Evolutionary conservation across 2,329 filamentous ascomycete genomes (phyloP).

Genomic region (Aspergillus viridinutans): DNA sequence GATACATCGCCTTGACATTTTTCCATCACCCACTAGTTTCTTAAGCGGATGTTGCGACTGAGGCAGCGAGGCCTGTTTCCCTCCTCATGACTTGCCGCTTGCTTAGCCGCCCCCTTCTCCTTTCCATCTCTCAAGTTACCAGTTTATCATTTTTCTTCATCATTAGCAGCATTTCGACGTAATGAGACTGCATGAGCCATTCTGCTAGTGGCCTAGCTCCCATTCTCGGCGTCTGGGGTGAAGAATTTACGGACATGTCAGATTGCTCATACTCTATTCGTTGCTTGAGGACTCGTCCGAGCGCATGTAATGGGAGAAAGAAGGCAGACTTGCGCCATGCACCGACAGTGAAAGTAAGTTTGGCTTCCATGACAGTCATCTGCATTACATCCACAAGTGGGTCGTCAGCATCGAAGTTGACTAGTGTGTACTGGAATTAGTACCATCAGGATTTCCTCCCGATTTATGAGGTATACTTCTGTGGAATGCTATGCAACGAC

Average conservation of each 20-base stretch:
- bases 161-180: neutral
- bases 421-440: neutral
- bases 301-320: neutral
- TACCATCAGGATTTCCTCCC: neutral
- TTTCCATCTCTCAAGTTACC: neutral
- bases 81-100: neutral
- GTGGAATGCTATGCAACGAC: conserved; percentile 8
- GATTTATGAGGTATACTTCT: neutral
- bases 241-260: neutral
- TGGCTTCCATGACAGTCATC: neutral
- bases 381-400: neutral
- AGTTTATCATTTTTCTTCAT: neutral
- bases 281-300: neutral
- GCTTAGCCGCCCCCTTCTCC: neutral
- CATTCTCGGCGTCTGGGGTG: neutral
- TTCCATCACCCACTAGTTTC: neutral
- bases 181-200: neutral
- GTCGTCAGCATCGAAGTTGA: neutral
- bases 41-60: neutral
- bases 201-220: neutral
- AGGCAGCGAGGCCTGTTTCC: neutral
- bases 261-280: neutral
- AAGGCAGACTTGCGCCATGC: conserved; percentile 12
- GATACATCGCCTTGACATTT: neutral
- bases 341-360: conserved; percentile 7